Base-by-base conservation (phyloP, 306 rosid species). In the Oxytropis ochrocephala region DNA sequence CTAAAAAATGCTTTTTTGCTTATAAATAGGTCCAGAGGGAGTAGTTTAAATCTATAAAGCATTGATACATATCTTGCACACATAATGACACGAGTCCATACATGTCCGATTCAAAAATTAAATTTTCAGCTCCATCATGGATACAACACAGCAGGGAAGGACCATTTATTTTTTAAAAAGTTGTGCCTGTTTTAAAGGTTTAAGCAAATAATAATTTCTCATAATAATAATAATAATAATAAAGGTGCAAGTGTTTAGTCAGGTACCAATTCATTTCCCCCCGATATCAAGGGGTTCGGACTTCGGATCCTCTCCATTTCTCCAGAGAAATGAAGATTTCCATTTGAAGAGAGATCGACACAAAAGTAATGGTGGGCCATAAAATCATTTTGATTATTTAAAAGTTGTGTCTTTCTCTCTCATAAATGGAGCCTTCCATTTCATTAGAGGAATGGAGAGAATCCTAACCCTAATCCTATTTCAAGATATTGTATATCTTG, bases 41-140 rank as follows among this genome's bases (percentile, higher is more conserved):
- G n/a, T n/a, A 36, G 69, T 64, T 43, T 49, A 76, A 52, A 17
- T 27, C 61, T 21, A 73, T 24, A 38, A 49, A 48, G 77, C 70
- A 48, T 7, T 1, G 14, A 14, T n/a, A 50, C 30, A 3, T 48
- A 24, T 38, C 52, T 13, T 1, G 8, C 62, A 39, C 42, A 65
- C 7, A 50, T 17, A 60, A 14, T 61, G 30, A 19, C 67, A 54
- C 21, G 38, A 10, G 46, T 6, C 36, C 35, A 17, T 38, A 43
- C 10, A 16, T 38, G 14, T 13, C 18, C 11, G 19, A 47, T 73
- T 51, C 62, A 50, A 61, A 27, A 51, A 62, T 4, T 7, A 73
- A 29, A 6, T 49, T 61, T 60, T 72, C 9, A 4, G 10, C 53
- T 49, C 21, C 61, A 61, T 36, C 41, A 39, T 73, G 47, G 46